Evolutionary conservation across 2,329 filamentous ascomycete species (phyloP).

Genomic region (Tolypocladium cylindrosporum): DNA sequence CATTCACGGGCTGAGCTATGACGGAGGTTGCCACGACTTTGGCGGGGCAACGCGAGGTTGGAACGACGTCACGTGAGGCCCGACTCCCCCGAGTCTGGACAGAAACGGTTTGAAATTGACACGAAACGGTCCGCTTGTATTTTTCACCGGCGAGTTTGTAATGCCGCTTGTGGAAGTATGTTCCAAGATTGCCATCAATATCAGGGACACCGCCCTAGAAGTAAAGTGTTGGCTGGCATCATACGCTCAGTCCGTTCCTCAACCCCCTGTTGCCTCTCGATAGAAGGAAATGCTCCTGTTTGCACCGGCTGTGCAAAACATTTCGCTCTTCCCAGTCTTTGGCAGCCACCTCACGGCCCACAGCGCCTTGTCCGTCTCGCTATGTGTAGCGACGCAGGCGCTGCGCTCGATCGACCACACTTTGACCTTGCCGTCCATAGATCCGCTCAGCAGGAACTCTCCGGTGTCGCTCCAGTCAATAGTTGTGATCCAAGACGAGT

Average conservation of each 20-base stretch:
- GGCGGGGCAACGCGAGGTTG: slow-evolving; percentile 45
- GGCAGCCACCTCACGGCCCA: slow-evolving; percentile 83
- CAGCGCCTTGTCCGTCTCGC: slow-evolving; percentile 74
- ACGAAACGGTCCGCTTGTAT: neutral
- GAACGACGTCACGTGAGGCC: slow-evolving; percentile 37
- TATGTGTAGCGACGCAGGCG: slow-evolving; percentile 84
- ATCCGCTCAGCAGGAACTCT: slow-evolving; percentile 79
- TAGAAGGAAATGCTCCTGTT: slow-evolving; percentile 73
- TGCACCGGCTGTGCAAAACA: slow-evolving; percentile 71
- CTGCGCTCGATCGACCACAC: slow-evolving; percentile 86
- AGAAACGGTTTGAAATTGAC: neutral
- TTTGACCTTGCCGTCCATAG: slow-evolving; percentile 89
- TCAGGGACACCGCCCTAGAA: neutral
- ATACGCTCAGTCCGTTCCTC: slow-evolving; percentile 8
- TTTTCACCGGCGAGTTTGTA: neutral
- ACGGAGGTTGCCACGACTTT: slow-evolving; percentile 18
- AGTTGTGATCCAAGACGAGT: slow-evolving; percentile 79
- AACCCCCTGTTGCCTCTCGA: slow-evolving; percentile 67
- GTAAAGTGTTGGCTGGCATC: neutral
- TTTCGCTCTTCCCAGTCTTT: slow-evolving; percentile 56
- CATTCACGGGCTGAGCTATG: neutral
- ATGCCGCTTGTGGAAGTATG: neutral
- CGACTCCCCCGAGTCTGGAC: no score
- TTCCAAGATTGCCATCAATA: neutral
- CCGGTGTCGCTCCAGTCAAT: slow-evolving; percentile 91